Evolutionary conservation across 768 basidiomycete genomes (phyloP).

Genomic region (Tulasnella sp.): DNA sequence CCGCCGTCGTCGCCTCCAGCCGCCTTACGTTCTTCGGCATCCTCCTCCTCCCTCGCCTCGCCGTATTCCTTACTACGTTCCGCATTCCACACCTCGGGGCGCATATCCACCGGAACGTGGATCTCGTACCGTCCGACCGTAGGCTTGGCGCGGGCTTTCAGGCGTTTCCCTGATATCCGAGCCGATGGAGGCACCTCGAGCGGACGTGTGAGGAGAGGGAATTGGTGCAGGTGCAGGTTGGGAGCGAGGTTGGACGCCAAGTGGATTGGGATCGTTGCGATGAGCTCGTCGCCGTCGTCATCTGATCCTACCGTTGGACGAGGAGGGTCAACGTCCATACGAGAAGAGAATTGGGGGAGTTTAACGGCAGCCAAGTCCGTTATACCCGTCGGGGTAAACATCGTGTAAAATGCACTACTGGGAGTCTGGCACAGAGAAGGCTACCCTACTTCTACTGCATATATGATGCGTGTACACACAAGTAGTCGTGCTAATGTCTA

Average conservation of each 20-base stretch:
- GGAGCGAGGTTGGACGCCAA: slow-evolving; percentile 49
- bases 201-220: slow-evolving; percentile 60
- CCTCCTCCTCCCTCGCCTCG: slow-evolving; percentile 53
- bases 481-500: too few relatives aligned
- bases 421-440: too few relatives aligned
- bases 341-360: too few relatives aligned
- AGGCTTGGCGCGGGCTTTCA: slow-evolving; percentile 60
- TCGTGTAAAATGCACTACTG: too few relatives aligned
- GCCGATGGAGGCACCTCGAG: slow-evolving; percentile 70
- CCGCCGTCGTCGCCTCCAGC: slow-evolving; percentile 30
- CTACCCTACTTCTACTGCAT: too few relatives aligned
- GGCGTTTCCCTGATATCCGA: slow-evolving; percentile 48
- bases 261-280: slow-evolving; percentile 51
- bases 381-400: too few relatives aligned
- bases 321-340: too few relatives aligned
- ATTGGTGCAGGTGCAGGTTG: slow-evolving; percentile 68
- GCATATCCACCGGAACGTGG: slow-evolving; percentile 69
- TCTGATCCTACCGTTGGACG: too few relatives aligned
- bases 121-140: slow-evolving; percentile 52
- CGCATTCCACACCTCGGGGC: slow-evolving; percentile 69
- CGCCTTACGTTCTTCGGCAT: slow-evolving; percentile 47
- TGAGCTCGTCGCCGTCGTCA: slow-evolving; percentile 4
- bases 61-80: slow-evolving; percentile 58
- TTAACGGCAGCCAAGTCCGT: too few relatives aligned
- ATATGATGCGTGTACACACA: too few relatives aligned